These are phyloP conservation scores for Poteriospumella lacustris DNA, from an alignment of 108 stramenopile species.

Conservation along the genomic window DNA sequence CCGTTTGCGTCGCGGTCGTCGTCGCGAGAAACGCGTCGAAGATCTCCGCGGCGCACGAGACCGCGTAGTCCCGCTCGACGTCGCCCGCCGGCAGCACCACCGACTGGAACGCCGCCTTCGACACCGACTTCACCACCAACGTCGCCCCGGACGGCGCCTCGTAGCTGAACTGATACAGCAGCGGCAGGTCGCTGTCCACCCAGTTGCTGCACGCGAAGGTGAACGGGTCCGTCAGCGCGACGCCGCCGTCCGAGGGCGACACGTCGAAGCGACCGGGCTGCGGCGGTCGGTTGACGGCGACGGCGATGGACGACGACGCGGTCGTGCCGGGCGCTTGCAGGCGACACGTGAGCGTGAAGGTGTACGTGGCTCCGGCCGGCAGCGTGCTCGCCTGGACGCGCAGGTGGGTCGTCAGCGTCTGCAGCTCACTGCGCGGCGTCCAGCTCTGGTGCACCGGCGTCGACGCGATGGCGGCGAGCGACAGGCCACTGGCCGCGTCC, in stretches of 20 bases:
- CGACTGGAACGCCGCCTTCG: background rate
- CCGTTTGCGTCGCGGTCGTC: too few relatives aligned
- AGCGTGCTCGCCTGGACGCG: background rate
- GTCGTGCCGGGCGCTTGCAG: background rate
- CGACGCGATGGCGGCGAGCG: background rate
- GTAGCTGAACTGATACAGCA: conserved; percentile 3
- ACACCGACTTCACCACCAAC: background rate
- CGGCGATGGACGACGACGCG: background rate
- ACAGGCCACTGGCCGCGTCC: background rate
- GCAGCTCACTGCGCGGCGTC: too few relatives aligned
- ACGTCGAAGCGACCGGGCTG: background rate
- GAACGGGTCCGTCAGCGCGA: background rate
- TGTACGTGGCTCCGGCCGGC: background rate
- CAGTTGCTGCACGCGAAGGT: background rate
- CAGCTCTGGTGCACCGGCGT: too few relatives aligned
- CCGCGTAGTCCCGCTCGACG: background rate
- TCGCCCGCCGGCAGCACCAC: background rate
- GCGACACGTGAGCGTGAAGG: background rate
- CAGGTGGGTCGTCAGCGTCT: background rate
- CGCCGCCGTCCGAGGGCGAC: background rate
- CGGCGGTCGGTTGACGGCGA: background rate
- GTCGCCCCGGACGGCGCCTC: background rate
- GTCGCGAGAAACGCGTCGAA: background rate
- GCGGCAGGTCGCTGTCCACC: background rate
- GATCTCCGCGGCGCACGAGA: background rate